Percentiles rank a stretch among this genome's conserved stretches.
These are phyloP conservation scores for Epipyxis sp. DNA, from an alignment of 108 stramenopile species.

Conservation along the genomic window DNA sequence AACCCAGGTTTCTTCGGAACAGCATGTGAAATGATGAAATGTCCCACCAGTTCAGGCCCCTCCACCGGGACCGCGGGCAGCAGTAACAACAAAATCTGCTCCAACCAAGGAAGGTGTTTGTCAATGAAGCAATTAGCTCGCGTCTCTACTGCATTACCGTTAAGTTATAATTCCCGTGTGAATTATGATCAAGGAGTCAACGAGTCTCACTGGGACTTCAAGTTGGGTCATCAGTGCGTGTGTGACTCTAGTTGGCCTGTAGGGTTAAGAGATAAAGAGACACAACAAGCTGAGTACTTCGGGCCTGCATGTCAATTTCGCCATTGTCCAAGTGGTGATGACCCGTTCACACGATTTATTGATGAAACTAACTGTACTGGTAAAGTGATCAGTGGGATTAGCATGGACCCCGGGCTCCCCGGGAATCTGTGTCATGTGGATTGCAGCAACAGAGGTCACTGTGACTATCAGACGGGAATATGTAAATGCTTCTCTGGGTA, in stretches of 20 bases:
- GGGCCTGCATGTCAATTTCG: constrained; percentile 31
- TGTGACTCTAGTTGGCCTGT: constrained; percentile 24
- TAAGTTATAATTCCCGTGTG: background rate
- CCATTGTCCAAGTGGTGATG: constrained; percentile 61
- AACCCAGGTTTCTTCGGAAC: constrained; percentile 57
- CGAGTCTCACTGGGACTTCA: constrained; percentile 8
- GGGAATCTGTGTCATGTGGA: constrained; percentile 59
- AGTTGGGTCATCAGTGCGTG: background rate
- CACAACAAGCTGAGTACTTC: constrained; percentile 30
- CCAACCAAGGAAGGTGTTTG: constrained; percentile 2
- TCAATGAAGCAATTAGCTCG: background rate
- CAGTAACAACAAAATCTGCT: background rate
- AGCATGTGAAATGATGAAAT: constrained; percentile 62
- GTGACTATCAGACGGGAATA: constrained; percentile 48
- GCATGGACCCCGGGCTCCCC: constrained; percentile 37
- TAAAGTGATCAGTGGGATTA: constrained; percentile 13
- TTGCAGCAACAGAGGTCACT: constrained; percentile 53
- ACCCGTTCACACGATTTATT: constrained; percentile 43
- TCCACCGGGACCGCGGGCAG: no score
- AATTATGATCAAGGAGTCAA: background rate
- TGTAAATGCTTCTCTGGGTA: constrained; percentile 53
- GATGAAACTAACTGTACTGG: constrained; percentile 54
- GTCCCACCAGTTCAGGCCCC: constrained; percentile 47
- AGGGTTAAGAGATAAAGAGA: background rate
- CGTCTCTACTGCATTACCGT: background rate